Conservation (phyloP, 768 basidiomycete genomes). For the Mycena galericulata region DNA sequence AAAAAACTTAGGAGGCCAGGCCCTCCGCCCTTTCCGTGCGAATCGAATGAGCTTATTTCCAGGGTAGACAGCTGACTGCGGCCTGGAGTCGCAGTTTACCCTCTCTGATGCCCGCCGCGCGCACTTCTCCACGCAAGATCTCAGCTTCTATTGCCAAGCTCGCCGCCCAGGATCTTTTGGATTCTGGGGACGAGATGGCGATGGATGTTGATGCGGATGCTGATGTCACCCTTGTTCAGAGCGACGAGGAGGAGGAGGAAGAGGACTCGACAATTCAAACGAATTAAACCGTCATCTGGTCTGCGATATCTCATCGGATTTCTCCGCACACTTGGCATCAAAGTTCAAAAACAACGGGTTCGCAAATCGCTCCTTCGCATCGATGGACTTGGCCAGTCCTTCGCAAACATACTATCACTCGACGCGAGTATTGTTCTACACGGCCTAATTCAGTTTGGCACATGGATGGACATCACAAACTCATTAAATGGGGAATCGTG, state of each 20-base stretch:
- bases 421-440: conserved; percentile 36
- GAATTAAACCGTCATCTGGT: conserved; percentile 37
- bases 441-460: conserved; percentile 39
- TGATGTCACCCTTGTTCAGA: neutral
- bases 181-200: neutral
- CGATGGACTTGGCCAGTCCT: too few relatives aligned
- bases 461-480: too few relatives aligned
- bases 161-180: neutral
- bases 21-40: too few relatives aligned
- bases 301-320: too few relatives aligned
- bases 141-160: neutral
- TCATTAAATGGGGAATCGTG: conserved; percentile 41
- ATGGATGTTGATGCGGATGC: neutral
- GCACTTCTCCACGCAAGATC: neutral
- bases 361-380: conserved; percentile 30
- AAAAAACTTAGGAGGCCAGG: too few relatives aligned
- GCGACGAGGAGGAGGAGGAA: neutral
- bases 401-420: conserved; percentile 30
- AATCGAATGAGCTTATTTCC: too few relatives aligned
- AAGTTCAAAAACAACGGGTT: conserved; percentile 37
- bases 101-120: too few relatives aligned
- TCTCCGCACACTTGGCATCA: conserved; percentile 35
- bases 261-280: conserved; percentile 25
- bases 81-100: too few relatives aligned
- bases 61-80: too few relatives aligned